These are phyloP conservation scores for Scutellaria barbata DNA, from an alignment of 257 asterid species.

Conservation along the genomic window DNA sequence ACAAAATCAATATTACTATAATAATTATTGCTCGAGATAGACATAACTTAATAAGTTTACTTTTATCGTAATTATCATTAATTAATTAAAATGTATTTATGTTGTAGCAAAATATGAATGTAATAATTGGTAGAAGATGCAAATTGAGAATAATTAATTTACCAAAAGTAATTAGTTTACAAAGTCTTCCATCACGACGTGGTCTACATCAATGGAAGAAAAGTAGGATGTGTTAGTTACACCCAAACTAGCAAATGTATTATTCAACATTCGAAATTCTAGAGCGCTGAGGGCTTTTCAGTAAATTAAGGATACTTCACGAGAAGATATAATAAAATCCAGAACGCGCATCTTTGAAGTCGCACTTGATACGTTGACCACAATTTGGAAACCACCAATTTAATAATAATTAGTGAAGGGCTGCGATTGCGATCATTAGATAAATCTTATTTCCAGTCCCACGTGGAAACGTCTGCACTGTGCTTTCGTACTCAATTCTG, in stretches of 20 bases:
- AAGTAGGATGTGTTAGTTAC: background rate
- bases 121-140: background rate
- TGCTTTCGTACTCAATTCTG: no score
- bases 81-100: no score
- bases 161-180: background rate
- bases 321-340: slow-evolving; percentile 14
- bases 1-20: no score
- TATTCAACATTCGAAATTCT: no score
- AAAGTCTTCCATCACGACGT: background rate
- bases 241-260: no score
- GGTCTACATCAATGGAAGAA: background rate
- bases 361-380: slow-evolving; percentile 34
- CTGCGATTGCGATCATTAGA: background rate
- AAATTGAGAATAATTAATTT: background rate
- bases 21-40: no score
- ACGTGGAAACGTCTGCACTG: slow-evolving; percentile 10
- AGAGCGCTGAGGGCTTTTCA: slow-evolving; percentile 20
- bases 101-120: no score
- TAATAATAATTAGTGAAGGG: slow-evolving; percentile 4
- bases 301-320: slow-evolving; percentile 25
- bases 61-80: no score
- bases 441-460: background rate
- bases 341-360: slow-evolving; percentile 32
- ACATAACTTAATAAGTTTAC: no score
- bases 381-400: background rate